These are phyloP conservation scores for Fusarium sp. DNA, from an alignment of 2,329 filamentous ascomycete genomes.

Conservation along the genomic window DNA sequence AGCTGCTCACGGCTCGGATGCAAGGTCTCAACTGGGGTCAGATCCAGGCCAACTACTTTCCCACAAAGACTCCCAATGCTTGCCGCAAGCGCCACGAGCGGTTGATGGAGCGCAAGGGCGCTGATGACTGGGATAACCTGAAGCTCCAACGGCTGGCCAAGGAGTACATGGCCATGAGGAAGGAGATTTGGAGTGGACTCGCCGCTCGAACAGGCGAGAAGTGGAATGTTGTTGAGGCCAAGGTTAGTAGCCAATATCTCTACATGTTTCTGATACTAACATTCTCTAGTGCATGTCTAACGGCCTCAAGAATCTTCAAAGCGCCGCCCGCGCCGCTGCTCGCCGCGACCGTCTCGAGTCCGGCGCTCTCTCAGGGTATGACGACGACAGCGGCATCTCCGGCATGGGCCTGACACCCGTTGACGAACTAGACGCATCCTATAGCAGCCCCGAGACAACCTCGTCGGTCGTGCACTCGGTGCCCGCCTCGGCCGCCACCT, in stretches of 20 bases:
- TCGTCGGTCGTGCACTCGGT: conserved; percentile 58
- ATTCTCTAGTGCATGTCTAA: conserved; percentile 81
- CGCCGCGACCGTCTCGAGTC: conserved; percentile 72
- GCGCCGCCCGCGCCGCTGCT: conserved; percentile 73
- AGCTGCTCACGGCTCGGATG: conserved; percentile 77
- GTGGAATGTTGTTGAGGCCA: conserved; percentile 78
- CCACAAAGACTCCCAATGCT: conserved; percentile 82
- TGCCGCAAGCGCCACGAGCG: conserved; percentile 92
- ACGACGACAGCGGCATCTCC: conserved; percentile 79
- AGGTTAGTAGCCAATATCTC: conserved; percentile 56
- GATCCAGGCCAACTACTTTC: conserved; percentile 82
- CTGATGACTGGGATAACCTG: conserved; percentile 82
- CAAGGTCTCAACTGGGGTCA: conserved; percentile 86
- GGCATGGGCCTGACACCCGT: conserved; percentile 69
- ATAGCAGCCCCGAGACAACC: conserved; percentile 66
- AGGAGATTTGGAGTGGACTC: conserved; percentile 84
- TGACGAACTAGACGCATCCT: conserved; percentile 69
- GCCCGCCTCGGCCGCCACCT: conserved; percentile 50
- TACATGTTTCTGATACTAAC: conserved; percentile 9
- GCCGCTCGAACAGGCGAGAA: conserved; percentile 83
- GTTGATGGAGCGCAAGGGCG: conserved; percentile 79
- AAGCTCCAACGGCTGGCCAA: conserved; percentile 80
- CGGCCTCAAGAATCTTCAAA: conserved; percentile 83
- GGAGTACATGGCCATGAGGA: conserved; percentile 83
- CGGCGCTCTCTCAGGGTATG: conserved; percentile 60